A percentile compares a stretch with the other conserved stretches of the same genome.
phyloP scores from a whole-genome alignment of 805 yeast genomes.

The Saccharomycopsis malanga region DNA sequence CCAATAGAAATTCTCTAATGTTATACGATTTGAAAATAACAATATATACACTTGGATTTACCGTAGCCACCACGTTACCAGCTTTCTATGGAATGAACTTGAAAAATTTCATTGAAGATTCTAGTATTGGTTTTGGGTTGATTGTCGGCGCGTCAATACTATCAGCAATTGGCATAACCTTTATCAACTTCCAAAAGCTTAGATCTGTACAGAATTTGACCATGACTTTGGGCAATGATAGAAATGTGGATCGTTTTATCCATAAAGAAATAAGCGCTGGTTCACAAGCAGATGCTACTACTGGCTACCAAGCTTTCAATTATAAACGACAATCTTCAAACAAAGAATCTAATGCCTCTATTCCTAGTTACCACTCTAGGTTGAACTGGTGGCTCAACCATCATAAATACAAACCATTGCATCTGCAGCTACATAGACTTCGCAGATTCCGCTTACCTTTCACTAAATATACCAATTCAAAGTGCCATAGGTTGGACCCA shows the following conservation, averaged over 20 bases:
- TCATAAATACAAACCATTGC: no score
- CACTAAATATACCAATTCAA: background rate
- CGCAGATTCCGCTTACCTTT: no score
- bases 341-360: no score
- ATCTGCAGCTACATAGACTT: no score
- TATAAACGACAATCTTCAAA: no score
- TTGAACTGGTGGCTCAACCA: no score
- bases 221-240: constrained; percentile 34
- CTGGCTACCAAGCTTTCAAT: background rate
- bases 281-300: background rate
- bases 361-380: no score
- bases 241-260: background rate
- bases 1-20: constrained; percentile 92
- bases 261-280: no score
- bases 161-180: constrained; percentile 48
- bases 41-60: constrained; percentile 75
- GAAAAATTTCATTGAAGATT: constrained; percentile 84
- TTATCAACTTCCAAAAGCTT: constrained; percentile 49
- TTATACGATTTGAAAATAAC: constrained; percentile 76
- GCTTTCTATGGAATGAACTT: constrained; percentile 95
- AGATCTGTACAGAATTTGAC: constrained; percentile 60
- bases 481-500: constrained; percentile 3
- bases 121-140: constrained; percentile 57
- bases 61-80: constrained; percentile 72
- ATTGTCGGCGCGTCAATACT: constrained; percentile 41